Base-by-base conservation (phyloP, 2,329 filamentous ascomycete species). In the Aspergillus brasiliensis region DNA sequence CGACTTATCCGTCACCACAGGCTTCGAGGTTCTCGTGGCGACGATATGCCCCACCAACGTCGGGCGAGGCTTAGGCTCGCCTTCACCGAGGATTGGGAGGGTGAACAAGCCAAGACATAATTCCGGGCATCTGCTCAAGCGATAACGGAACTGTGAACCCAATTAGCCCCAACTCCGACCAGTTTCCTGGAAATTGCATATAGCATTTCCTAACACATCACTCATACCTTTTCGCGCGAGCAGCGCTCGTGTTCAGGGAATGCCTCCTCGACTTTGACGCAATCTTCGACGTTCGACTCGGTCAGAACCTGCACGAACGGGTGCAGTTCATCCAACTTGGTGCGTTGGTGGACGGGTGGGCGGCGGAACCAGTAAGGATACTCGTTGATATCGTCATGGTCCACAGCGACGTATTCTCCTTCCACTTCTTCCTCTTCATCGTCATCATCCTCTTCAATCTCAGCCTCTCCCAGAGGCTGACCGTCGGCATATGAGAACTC, bases 71-170 rank as follows among this genome's bases (percentile, higher is more conserved):
- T 66, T 91, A 82, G 38, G 83, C 81, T 65, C 80, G 78, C 65
- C 86, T 77, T 65, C 80, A 73, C 66, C 84, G 74, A 61, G 84
- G 76, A 66, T 80, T 70, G 69, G 83, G 73, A 69, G 81, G 71
- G 89, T 90, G 80, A 94, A 97, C 57, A 97, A 78, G 27, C 92
- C 93, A 55, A 93, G 81, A 73, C 86, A 89, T 57, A 97, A 84
- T 70, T 93, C 90, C 40, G 90, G 88, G 73, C 90, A 93, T 70
- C 81, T 83, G 25, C 83, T 84, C 25, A 96, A 84, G 62, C 91
- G 89, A 76, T 96, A 96, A 58, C 84, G 79, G 70, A 95, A 86
- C 91, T 94, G 15, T 40, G 25, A 37, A 54, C 8, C 42, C 44
- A 5, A 53, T 69, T 44, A 70, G 65, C 47, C 11, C 6, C 5